These are phyloP conservation scores for Mortierella antarctica DNA, from an alignment of 192 early-diverging fungal species.

Conservation along the genomic window DNA sequence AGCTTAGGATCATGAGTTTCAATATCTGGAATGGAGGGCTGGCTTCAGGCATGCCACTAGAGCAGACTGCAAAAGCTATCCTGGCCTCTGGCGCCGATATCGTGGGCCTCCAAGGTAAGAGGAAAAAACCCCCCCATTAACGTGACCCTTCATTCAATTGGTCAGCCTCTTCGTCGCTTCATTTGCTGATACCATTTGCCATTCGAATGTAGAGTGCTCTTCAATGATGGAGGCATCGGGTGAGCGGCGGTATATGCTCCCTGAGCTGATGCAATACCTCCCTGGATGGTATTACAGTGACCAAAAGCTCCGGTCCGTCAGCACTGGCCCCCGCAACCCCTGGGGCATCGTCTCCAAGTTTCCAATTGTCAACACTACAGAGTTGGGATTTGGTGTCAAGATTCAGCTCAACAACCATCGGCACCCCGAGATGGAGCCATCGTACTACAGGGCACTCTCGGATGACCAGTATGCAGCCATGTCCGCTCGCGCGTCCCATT, in stretches of 20 bases:
- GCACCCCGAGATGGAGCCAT: constrained; percentile 35
- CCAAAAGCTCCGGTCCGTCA: constrained; percentile 23
- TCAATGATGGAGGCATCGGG: constrained; percentile 13
- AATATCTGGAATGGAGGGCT: constrained; percentile 56
- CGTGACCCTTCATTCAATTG: too few relatives aligned
- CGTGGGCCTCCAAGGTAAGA: constrained; percentile 52
- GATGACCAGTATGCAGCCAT: constrained; percentile 22
- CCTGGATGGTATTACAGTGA: constrained; percentile 52
- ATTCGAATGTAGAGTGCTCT: constrained; percentile 30
- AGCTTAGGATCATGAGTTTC: constrained; percentile 53
- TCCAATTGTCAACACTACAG: constrained; percentile 38
- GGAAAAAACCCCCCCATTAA: background rate
- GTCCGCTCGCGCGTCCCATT: background rate
- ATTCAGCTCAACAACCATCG: constrained; percentile 50
- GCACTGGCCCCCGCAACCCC: constrained; percentile 35
- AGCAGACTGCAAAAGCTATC: constrained; percentile 52
- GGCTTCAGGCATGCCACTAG: constrained; percentile 15
- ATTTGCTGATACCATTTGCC: background rate
- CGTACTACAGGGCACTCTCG: constrained; percentile 3
- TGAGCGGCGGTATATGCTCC: constrained; percentile 35
- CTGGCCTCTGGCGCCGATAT: constrained; percentile 51
- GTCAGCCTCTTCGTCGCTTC: background rate
- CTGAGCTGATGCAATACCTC: constrained; percentile 39
- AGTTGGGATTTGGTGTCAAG: constrained; percentile 53
- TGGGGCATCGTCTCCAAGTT: constrained; percentile 56